These are phyloP conservation scores for Amoebophrya sp. DNA, from an alignment of 169 alveolate genomes.

Conservation along the genomic window DNA sequence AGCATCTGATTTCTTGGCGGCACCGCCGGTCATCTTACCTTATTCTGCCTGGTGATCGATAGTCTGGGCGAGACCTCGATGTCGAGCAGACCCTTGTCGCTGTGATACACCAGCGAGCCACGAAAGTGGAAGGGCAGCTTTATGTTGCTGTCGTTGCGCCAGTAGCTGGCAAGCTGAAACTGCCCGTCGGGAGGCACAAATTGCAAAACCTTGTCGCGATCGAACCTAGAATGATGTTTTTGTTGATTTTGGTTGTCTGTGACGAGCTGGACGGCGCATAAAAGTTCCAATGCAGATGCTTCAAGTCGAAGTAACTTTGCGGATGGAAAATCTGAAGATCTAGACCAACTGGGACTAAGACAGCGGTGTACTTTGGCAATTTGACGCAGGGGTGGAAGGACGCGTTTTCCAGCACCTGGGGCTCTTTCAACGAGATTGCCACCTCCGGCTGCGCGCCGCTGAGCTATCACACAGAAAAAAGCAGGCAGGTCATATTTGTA, in stretches of 20 bases:
- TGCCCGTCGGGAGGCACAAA: constrained; percentile 11
- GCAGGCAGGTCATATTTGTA: too few species aligned
- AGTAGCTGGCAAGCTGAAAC: not conserved
- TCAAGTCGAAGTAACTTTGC: too few species aligned
- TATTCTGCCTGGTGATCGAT: not conserved
- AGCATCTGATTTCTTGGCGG: too few species aligned
- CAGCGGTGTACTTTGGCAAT: too few species aligned
- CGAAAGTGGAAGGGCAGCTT: not conserved
- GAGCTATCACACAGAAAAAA: too few species aligned
- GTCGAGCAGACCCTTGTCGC: not conserved
- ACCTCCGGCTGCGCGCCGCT: constrained; percentile 20
- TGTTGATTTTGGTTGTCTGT: too few species aligned
- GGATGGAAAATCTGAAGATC: too few species aligned
- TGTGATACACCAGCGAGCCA: not conserved
- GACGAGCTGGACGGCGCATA: too few species aligned
- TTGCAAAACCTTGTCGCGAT: not conserved
- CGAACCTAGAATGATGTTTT: too few species aligned
- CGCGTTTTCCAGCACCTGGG: not conserved
- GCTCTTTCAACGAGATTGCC: not conserved
- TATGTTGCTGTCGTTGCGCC: not conserved
- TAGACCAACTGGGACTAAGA: too few species aligned
- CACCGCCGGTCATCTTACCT: not conserved
- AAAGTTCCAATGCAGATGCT: too few species aligned
- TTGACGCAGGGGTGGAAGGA: not conserved
- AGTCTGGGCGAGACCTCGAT: not conserved